Evolutionary conservation across 306 rosid genomes (phyloP), one percentile per base, ranked within the genome.

Genomic region (Crotalaria pallida): DNA sequence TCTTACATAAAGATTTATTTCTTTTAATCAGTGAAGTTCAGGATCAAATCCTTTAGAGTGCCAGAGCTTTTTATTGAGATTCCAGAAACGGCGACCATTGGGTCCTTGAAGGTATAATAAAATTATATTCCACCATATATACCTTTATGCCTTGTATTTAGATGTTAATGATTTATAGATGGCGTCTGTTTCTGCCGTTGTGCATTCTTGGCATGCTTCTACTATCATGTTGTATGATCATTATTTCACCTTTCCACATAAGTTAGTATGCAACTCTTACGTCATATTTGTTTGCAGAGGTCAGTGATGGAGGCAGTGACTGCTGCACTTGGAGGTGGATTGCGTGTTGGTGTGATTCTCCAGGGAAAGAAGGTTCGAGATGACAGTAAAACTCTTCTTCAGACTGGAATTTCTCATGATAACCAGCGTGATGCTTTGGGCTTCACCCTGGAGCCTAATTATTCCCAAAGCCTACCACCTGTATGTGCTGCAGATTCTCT

Each of bases 11-110:
- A 77, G 74, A 38, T 69, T 45, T 81, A 43, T 72, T 83, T 76
- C 59, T 74, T 83, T 84, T 79, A 63, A 76, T 70, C 96, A 89
- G 98, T 89, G 86, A 88, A 88, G 79, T 88, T 92, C 70, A 84
- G 92, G 92, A 88, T 92, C 86, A 92, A 89, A 82, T 92, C 98
- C 23, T 89, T 89, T 74, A 84, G 87, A 83, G 96, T 92, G 82
- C 98, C 98, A 0, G 96, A 92, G 86, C 91, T 92, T 76, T 85
- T 88, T 29, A 86, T 92, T 53, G 96, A 92, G 84, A 86, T 92
- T 78, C 85, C 98, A 0, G 96, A 90, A 83, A 89, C 88, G 44
- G 92, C 93, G 73, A 89, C 93, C 10, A 80, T 92, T 65, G 98
- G 88, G 2, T 86, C 96, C 72, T 85, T 92, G 85, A 92, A 89